Percentiles rank a stretch among this genome's conserved stretches.
Conservation (phyloP, 2,329 filamentous ascomycete species). For the Hypoxylon sp. region DNA sequence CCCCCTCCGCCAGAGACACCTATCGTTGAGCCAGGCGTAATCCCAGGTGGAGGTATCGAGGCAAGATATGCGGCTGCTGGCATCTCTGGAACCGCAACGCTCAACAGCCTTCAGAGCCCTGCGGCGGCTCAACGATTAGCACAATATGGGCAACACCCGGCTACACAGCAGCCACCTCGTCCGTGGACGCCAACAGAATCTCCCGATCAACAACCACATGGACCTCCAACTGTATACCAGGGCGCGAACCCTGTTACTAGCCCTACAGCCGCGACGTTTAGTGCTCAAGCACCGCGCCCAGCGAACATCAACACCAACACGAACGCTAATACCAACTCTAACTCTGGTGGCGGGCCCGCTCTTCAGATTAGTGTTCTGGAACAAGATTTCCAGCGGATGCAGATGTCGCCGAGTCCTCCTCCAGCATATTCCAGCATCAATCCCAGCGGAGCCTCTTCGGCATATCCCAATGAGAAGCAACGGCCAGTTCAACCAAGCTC, state of each 20-base stretch:
- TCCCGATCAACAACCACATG: slow-evolving; percentile 88
- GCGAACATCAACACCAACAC: slow-evolving; percentile 53
- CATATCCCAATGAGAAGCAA: slow-evolving; percentile 87
- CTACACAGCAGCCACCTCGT: slow-evolving; percentile 65
- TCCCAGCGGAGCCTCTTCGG: slow-evolving; percentile 61
- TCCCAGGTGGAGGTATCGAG: slow-evolving; percentile 87
- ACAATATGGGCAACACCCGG: slow-evolving; percentile 76
- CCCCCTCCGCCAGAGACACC: slow-evolving; percentile 96
- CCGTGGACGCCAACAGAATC: slow-evolving; percentile 97
- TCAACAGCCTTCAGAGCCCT: slow-evolving; percentile 84
- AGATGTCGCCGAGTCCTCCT: slow-evolving; percentile 84
- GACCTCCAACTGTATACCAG: slow-evolving; percentile 92
- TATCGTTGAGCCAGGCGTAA: slow-evolving; percentile 77
- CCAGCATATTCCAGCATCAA: slow-evolving; percentile 93
- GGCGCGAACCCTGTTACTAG: slow-evolving; percentile 79
- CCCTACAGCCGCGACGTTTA: slow-evolving; percentile 63
- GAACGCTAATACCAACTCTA: slow-evolving; percentile 47
- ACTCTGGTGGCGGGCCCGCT: slow-evolving; percentile 49
- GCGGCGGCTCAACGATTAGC: slow-evolving; percentile 86
- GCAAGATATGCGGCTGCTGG: slow-evolving; percentile 92
- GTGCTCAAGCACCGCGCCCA: slow-evolving; percentile 59
- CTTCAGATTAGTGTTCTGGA: slow-evolving; percentile 81
- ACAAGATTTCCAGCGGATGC: slow-evolving; percentile 87
- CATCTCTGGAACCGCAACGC: slow-evolving; percentile 86
- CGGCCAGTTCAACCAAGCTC: slow-evolving; percentile 58